Evolutionary conservation across 2,329 filamentous ascomycete species (phyloP), one percentile per base, ranked within the genome.

Genomic region (Cordyceps javanica): DNA sequence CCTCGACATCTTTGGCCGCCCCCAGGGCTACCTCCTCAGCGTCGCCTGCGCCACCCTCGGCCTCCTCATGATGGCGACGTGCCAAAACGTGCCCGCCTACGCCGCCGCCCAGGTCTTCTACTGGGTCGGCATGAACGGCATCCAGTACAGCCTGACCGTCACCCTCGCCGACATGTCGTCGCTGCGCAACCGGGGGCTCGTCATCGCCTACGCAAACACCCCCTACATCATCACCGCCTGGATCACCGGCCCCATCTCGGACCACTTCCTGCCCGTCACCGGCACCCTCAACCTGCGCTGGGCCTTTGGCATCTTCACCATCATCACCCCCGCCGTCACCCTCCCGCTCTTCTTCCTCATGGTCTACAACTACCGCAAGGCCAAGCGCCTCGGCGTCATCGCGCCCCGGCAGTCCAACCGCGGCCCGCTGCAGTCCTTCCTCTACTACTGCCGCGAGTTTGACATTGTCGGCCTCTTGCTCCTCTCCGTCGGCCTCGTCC

Each of bases 251-350:
- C 77, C 74, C 30, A 78, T 85, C 54, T 80, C 80, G 0, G 71
- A 78, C 14, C n/a, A 70, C 72, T 0, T 80, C 86, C 60, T 53
- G 42, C 36, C 42, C 38, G 36, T 23, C 36, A 41, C 50, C 25
- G 73, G 81, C 39, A 63, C 70, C 13, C 73, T 76, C 9, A 81
- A 76, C 56, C 87, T 82, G 79, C 77, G 82, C 50, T 88, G 85
- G 85, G 84, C 77, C 3, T 87, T 82, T 64, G 85, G 83, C 45
- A 76, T 77, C 59, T 88, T 85, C 71, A 75, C 80, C 44, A 83
- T 89, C 63, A 77, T 88, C 58, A 72, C 82, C 7, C 84, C 84
- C 1, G 70, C 81, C 30, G 77, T 83, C 50, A 80, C 79, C 36
- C 57, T 81, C n/a, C 83, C 84, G 0, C 71, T 87, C 30, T 77